Evolutionary conservation across 2,329 filamentous ascomycete species (phyloP).

Genomic region (Penicillium sp.): DNA sequence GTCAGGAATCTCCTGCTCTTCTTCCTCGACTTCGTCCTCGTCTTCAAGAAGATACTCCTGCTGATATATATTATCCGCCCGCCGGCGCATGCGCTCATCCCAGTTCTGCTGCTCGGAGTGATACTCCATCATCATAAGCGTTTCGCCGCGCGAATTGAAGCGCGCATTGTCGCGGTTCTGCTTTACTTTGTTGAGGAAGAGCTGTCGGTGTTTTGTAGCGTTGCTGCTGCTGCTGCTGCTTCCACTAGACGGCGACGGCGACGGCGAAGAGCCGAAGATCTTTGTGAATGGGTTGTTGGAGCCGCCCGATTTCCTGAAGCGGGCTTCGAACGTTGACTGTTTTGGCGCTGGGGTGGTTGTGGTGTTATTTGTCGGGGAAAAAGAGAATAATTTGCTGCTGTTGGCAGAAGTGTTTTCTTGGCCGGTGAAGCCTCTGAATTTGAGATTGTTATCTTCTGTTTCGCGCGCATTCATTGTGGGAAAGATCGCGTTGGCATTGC

Average conservation of each 20-base stretch:
- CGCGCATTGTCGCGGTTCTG: constrained; percentile 36
- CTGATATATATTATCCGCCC: constrained; percentile 25
- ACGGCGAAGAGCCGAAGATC: constrained; percentile 7
- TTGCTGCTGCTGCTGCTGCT: constrained; percentile 17
- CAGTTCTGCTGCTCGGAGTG: constrained; percentile 35
- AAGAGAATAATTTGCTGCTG: neutral
- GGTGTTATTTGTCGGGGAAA: neutral
- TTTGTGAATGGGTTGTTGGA: constrained; percentile 21
- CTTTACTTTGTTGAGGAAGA: constrained; percentile 41
- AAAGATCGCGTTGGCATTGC: constrained; percentile 15
- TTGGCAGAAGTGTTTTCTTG: constrained; percentile 1
- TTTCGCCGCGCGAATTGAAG: constrained; percentile 40
- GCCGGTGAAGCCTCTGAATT: neutral
- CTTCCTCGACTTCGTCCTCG: constrained; percentile 19
- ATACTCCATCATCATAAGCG: constrained; percentile 41
- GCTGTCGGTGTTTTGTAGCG: constrained; percentile 31
- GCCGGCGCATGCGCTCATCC: constrained; percentile 34
- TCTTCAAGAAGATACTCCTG: constrained; percentile 17
- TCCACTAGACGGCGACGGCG: neutral
- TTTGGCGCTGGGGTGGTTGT: constrained; percentile 2
- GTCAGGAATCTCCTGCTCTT: constrained; percentile 6
- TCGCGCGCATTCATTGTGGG: constrained; percentile 5
- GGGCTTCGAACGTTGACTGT: constrained; percentile 29
- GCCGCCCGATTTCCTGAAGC: constrained; percentile 34
- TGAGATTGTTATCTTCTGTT: neutral